A percentile compares a stretch with the other conserved stretches of the same genome.
phyloP scores from a whole-genome alignment of 108 stramenopile genomes.

The Epipyxis sp. region DNA sequence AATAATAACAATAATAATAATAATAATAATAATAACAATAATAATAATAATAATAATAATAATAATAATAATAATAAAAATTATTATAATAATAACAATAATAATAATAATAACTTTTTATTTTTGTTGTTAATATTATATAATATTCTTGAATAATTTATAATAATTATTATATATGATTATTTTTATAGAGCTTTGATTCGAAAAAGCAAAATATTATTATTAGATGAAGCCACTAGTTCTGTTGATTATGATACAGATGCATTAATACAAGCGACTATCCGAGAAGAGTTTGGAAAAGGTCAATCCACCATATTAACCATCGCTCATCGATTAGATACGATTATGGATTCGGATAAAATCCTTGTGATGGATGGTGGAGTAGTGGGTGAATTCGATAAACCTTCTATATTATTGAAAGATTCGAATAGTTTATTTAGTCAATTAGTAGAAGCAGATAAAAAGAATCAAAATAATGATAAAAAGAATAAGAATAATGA shows the following conservation, averaged over 20 bases:
- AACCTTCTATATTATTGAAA: conserved; percentile 72
- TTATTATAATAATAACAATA: too few species aligned
- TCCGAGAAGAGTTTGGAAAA: conserved; percentile 70
- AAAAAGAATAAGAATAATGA: too few species aligned
- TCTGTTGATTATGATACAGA: conserved; percentile 79
- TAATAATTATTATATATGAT: not conserved
- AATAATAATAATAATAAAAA: too few species aligned
- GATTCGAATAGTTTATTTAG: conserved; percentile 65
- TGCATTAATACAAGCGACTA: conserved; percentile 64
- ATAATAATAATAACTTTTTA: too few species aligned
- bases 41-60: too few species aligned
- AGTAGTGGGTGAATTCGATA: conserved; percentile 70
- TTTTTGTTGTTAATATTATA: too few species aligned
- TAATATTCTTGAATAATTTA: too few species aligned
- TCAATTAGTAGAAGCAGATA: not conserved
- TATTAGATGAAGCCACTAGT: conserved; percentile 93
- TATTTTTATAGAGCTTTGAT: not conserved
- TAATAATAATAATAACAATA: too few species aligned
- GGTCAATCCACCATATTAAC: conserved; percentile 66
- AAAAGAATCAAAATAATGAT: too few species aligned
- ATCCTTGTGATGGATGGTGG: conserved; percentile 92
- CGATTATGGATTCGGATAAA: conserved; percentile 46
- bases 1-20: too few species aligned
- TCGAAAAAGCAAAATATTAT: conserved; percentile 56
- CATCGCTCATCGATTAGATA: conserved; percentile 65